A percentile compares a stretch with the other conserved stretches of the same genome.
Conservation (phyloP, 2,329 filamentous ascomycete genomes). For the Colletotrichum plurivorum region DNA sequence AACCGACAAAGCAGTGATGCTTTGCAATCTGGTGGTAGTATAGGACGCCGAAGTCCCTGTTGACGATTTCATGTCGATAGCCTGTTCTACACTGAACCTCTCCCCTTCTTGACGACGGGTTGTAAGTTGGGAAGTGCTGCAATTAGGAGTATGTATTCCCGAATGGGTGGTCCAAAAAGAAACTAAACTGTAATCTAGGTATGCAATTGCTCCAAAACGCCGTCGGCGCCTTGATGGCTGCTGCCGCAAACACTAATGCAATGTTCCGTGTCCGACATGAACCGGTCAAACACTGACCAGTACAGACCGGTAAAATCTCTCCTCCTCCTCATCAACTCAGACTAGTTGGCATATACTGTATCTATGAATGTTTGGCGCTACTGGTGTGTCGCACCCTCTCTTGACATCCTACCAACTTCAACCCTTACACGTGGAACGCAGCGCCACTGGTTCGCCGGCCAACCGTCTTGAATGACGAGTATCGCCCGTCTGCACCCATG, state of each 20-base stretch:
- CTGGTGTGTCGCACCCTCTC: constrained; percentile 9
- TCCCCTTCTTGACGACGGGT: too few species aligned
- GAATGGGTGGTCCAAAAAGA: background rate
- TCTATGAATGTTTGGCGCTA: constrained; percentile 15
- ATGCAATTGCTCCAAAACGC: constrained; percentile 28
- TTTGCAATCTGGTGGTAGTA: too few species aligned
- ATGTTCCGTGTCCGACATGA: background rate
- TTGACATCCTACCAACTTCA: background rate
- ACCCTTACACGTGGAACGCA: constrained; percentile 44
- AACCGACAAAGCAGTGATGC: too few species aligned
- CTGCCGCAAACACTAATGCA: constrained; percentile 11
- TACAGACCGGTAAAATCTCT: background rate
- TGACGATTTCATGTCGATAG: too few species aligned
- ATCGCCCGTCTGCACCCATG: constrained; percentile 64
- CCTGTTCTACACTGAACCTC: too few species aligned
- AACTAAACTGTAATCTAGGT: constrained; percentile 24
- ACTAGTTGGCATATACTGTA: constrained; percentile 13
- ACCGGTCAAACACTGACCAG: background rate
- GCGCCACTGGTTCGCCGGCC: constrained; percentile 60
- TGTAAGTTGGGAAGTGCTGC: background rate
- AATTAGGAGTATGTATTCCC: constrained; percentile 3
- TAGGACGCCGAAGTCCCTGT: too few species aligned
- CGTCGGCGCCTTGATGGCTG: constrained; percentile 14
- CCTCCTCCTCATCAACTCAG: constrained; percentile 11
- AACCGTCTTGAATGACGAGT: constrained; percentile 67